These are phyloP conservation scores for Pleurotus tuber-regium DNA, from an alignment of 768 basidiomycete species.

Conservation along the genomic window DNA sequence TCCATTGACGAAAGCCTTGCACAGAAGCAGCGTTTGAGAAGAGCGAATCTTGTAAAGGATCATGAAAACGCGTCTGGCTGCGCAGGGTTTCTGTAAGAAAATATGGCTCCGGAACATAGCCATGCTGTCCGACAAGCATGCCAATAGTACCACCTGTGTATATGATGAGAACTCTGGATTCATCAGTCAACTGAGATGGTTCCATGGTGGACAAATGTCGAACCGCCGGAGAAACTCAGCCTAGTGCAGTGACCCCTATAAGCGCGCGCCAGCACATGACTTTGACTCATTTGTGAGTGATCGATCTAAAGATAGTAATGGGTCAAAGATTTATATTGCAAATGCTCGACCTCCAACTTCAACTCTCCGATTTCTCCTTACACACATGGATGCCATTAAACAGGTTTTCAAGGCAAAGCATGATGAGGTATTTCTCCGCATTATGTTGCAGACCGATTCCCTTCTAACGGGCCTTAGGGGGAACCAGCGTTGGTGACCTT, in stretches of 20 bases:
- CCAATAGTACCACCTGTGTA: slow-evolving; percentile 93
- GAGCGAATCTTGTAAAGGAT: slow-evolving; percentile 82
- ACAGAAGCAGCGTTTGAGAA: slow-evolving; percentile 81
- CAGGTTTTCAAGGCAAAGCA: slow-evolving; percentile 69
- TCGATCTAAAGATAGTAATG: slow-evolving; percentile 1
- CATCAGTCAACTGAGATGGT: slow-evolving; percentile 47
- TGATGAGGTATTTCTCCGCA: slow-evolving; percentile 39
- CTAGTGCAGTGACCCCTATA: background rate
- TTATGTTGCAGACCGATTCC: background rate
- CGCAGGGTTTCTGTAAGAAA: slow-evolving; percentile 83
- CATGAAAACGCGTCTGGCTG: slow-evolving; percentile 87
- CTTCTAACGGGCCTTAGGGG: slow-evolving; percentile 34
- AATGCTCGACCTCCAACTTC: background rate
- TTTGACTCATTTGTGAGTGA: slow-evolving; percentile 3
- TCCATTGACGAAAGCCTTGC: slow-evolving; percentile 79
- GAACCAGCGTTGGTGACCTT: slow-evolving; percentile 77
- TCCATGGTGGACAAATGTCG: slow-evolving; percentile 40
- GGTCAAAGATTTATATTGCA: slow-evolving; percentile 1
- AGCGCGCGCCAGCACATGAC: slow-evolving; percentile 5
- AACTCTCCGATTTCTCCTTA: slow-evolving; percentile 14
- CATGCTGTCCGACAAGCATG: slow-evolving; percentile 75
- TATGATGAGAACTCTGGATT: slow-evolving; percentile 81
- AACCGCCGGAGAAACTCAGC: slow-evolving; percentile 6
- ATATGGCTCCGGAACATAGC: slow-evolving; percentile 83
- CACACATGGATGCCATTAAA: slow-evolving; percentile 66